These are phyloP conservation scores for Metschnikowia peoriensis DNA, from an alignment of 805 yeast genomes.

Conservation along the genomic window DNA sequence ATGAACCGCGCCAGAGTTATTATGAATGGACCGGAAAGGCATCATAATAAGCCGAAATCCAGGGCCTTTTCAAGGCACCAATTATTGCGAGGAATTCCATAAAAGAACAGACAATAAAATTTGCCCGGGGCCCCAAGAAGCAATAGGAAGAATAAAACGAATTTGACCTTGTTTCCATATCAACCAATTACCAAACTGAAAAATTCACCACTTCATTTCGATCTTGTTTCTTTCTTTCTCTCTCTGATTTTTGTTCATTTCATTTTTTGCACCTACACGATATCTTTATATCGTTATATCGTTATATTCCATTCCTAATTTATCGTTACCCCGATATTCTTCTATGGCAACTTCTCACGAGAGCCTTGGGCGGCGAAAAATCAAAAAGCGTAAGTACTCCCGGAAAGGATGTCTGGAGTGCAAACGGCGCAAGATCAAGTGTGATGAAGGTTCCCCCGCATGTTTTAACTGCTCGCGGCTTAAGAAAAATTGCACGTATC, in stretches of 20 bases:
- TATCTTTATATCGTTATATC: no score
- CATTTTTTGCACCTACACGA: no score
- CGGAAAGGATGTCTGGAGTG: conserved; percentile 44
- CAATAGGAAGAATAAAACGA: no score
- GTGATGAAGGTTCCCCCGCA: conserved; percentile 39
- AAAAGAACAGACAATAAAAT: no score
- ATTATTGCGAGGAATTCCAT: neutral
- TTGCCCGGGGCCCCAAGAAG: no score
- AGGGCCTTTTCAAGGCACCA: neutral
- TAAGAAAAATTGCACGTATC: conserved; percentile 31
- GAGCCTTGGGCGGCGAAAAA: conserved; percentile 9
- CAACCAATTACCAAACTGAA: no score
- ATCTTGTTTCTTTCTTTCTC: no score
- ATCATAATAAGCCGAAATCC: neutral
- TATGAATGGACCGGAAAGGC: neutral
- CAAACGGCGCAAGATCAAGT: conserved; percentile 43
- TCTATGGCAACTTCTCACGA: neutral
- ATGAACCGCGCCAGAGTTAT: neutral
- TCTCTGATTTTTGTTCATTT: no score
- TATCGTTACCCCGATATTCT: no score
- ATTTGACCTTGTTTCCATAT: no score
- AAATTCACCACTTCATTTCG: no score
- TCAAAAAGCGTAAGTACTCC: conserved; percentile 39
- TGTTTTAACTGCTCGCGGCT: conserved; percentile 38
- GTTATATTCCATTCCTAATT: no score